Evolutionary conservation across 208 protist genomes (phyloP).

Genomic region (Acanthamoeba quina): DNA sequence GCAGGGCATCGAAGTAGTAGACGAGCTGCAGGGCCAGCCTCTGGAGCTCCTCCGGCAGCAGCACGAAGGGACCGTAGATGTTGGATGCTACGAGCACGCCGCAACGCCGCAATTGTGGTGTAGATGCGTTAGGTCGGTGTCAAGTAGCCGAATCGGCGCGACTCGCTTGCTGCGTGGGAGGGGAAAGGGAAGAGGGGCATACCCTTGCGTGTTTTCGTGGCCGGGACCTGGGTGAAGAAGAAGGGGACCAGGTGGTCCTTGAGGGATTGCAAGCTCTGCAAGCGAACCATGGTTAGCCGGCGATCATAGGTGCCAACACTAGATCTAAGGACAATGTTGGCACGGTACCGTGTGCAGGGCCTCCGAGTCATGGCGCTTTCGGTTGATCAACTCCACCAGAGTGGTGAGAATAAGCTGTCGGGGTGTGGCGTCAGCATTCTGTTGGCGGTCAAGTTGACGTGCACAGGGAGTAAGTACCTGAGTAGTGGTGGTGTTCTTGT

Average conservation of each 20-base stretch:
- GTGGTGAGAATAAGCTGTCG: constrained; percentile 24
- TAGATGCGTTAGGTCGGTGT: not conserved
- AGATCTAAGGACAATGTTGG: not conserved
- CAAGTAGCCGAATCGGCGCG: no score
- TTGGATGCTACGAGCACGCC: not conserved
- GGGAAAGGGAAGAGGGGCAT: not conserved
- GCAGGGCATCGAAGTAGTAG: constrained; percentile 19
- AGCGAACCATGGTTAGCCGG: no score
- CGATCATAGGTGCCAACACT: not conserved
- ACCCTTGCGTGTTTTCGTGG: constrained; percentile 18
- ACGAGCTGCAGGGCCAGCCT: constrained; percentile 30
- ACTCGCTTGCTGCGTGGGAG: not conserved
- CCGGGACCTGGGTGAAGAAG: constrained; percentile 59
- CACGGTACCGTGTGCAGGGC: not conserved
- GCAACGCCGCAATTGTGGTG: not conserved
- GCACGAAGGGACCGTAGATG: constrained; percentile 22
- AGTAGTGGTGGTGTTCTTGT: constrained; percentile 18
- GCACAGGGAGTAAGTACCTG: not conserved
- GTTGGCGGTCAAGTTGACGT: not conserved
- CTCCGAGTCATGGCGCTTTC: not conserved
- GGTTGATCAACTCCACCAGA: constrained; percentile 29
- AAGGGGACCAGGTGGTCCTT: constrained; percentile 66
- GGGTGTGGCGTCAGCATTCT: not conserved
- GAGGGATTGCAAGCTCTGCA: constrained; percentile 28
- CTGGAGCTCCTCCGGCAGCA: constrained; percentile 26